phyloP scores from a whole-genome alignment of 148 eudicot species.

The Fagopyrum tataricum region DNA sequence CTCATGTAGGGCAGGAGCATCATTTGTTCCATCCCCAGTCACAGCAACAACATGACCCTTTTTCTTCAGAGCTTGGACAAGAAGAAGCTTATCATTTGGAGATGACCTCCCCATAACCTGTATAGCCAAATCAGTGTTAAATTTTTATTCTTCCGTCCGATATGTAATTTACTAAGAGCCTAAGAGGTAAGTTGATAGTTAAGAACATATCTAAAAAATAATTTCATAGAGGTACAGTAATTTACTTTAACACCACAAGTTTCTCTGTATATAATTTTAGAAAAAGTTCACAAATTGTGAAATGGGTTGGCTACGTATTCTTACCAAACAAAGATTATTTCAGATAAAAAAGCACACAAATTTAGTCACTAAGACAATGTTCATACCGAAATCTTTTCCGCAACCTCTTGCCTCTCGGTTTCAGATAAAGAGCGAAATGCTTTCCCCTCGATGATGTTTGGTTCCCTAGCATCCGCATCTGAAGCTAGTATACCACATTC shows the following conservation, averaged over 20 bases:
- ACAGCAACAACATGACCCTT: conserved; percentile 52
- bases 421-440: conserved; percentile 29
- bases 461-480: conserved; percentile 21
- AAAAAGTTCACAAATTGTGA: not conserved
- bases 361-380: not conserved
- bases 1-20: conserved; percentile 39
- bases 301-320: not conserved
- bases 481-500: conserved; percentile 43
- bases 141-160: not conserved
- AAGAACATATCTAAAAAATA: too few relatives aligned
- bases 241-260: too few relatives aligned
- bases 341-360: not conserved
- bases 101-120: conserved; percentile 47
- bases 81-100: conserved; percentile 44
- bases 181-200: too few relatives aligned
- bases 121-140: not conserved
- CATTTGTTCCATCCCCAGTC: conserved; percentile 47
- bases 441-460: conserved; percentile 30
- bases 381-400: conserved; percentile 13
- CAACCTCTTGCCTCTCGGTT: conserved; percentile 22
- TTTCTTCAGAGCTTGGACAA: conserved; percentile 36
- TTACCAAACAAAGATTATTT: not conserved
- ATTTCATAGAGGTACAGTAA: too few relatives aligned
- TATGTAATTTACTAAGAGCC: not conserved
- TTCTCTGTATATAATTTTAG: not conserved